Percentiles rank a stretch among this genome's conserved stretches.
phyloP scores from a whole-genome alignment of 345 rosid genomes.

The Abelmoschus esculentus region DNA sequence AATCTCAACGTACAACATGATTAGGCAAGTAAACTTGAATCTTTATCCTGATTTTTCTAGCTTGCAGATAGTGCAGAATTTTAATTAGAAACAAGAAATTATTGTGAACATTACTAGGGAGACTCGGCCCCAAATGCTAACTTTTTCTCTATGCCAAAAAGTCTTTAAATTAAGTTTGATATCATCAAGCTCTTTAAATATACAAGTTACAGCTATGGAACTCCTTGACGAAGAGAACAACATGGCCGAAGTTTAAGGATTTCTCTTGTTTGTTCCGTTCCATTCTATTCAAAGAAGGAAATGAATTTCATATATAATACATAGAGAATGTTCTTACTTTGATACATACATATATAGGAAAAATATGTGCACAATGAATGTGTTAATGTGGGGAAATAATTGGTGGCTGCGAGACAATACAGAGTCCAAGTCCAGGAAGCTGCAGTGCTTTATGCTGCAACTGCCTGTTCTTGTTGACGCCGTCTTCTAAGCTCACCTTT shows the following conservation, averaged over 20 bases:
- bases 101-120: too few species aligned
- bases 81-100: too few species aligned
- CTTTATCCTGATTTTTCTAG: constrained; percentile 8
- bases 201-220: too few species aligned
- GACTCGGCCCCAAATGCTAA: background rate
- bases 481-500: constrained; percentile 59
- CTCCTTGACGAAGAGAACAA: too few species aligned
- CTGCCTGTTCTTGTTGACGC: constrained; percentile 37
- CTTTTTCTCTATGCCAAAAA: background rate
- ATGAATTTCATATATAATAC: background rate
- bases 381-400: background rate
- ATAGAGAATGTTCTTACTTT: background rate
- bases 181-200: too few species aligned
- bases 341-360: background rate
- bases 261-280: background rate
- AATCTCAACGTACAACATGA: constrained; percentile 13
- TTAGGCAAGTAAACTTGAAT: constrained; percentile 16
- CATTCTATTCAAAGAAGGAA: background rate
- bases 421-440: background rate
- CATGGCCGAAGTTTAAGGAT: too few species aligned
- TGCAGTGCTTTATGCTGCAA: background rate
- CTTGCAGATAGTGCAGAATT: background rate
- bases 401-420: background rate
- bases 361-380: background rate
- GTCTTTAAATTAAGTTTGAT: too few species aligned